Base-by-base conservation (phyloP, 2,329 filamentous ascomycete genomes). In the Didymella segeticola region DNA sequence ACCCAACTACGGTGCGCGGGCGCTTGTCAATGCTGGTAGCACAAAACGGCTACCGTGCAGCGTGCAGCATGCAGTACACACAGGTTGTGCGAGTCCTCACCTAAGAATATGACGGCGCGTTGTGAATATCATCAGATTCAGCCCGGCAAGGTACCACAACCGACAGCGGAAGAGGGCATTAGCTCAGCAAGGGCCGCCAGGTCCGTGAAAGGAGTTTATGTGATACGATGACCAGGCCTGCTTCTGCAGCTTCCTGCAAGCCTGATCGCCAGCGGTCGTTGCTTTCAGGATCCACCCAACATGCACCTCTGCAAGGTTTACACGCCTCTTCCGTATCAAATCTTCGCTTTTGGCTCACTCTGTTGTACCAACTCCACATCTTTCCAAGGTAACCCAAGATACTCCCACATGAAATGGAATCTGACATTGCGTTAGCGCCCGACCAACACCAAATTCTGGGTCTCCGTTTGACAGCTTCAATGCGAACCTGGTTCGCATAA, bases 361-460 rank as follows among this genome's bases (percentile, higher is more conserved):
- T 61, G 56, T 45, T 83, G 42, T 37, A 58, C 66, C 48, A 86
- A 65, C 56, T 77, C 76, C 19, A 88, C 64, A 52, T 86, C 83
- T 55, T 78, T 79, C 69, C 81, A 86, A 4, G 83, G 83, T 39
- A 91, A 62, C 0, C 79, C 86, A 37, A 92, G 70, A 67, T 84
- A 88, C 53, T 83, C 78, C 75, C 87, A 92, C 62, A 93, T 82
- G 63, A 84, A 89, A 61, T 86, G 82, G 71, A 87, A 90, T 52
- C 87, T 86, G 38, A 15, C 14, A 42, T 38, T 23, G 33, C 41
- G 53, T 62, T 57, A 70, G 61, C 58, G 45, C 34, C 41, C 17
- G 37, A 20, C 23, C 46, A 34, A 53, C 34, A 37, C 5, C 14
- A 30, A 14, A 39, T 12, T 23, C 12, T 15, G 30, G 15, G 33